phyloP scores from a whole-genome alignment of 805 yeast genomes.

The Jamesozyma piceae region DNA sequence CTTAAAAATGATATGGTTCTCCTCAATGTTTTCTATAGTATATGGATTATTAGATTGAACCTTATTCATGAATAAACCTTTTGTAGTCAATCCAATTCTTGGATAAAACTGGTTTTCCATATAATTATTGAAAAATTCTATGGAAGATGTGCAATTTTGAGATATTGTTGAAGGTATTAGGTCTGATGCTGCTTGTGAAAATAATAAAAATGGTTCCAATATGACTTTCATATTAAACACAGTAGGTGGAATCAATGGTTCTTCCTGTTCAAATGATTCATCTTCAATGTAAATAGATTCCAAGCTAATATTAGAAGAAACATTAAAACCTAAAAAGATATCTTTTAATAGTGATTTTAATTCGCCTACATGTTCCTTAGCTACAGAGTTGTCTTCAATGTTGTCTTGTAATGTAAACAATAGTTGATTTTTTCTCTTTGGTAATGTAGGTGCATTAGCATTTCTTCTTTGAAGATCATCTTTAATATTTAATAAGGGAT shows the following conservation, averaged over 20 bases:
- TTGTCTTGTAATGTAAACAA: constrained; percentile 23
- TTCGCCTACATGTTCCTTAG: constrained; percentile 32
- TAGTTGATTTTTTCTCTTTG: constrained; percentile 11
- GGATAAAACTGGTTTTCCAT: constrained; percentile 59
- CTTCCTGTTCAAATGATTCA: constrained; percentile 50
- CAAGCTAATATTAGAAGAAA: constrained; percentile 29
- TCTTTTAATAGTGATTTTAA: constrained; percentile 42
- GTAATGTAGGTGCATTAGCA: constrained; percentile 7
- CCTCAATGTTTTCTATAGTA: constrained; percentile 29
- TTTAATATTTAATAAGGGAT: constrained; percentile 7
- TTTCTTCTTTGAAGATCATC: constrained; percentile 3
- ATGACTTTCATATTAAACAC: constrained; percentile 74
- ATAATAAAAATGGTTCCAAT: constrained; percentile 61
- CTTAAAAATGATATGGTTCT: constrained; percentile 25
- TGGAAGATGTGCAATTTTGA: constrained; percentile 24
- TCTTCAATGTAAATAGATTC: constrained; percentile 47
- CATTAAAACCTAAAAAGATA: constrained; percentile 61
- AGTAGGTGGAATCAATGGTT: constrained; percentile 57
- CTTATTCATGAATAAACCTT: constrained; percentile 41
- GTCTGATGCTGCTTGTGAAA: constrained; percentile 49
- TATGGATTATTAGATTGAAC: constrained; percentile 34
- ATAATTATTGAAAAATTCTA: constrained; percentile 49
- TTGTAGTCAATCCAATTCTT: constrained; percentile 48
- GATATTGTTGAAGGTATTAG: constrained; percentile 28
- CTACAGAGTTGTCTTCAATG: constrained; percentile 16